phyloP scores from a whole-genome alignment of 106 monocot species.

The Apostasia shenzhenica region DNA sequence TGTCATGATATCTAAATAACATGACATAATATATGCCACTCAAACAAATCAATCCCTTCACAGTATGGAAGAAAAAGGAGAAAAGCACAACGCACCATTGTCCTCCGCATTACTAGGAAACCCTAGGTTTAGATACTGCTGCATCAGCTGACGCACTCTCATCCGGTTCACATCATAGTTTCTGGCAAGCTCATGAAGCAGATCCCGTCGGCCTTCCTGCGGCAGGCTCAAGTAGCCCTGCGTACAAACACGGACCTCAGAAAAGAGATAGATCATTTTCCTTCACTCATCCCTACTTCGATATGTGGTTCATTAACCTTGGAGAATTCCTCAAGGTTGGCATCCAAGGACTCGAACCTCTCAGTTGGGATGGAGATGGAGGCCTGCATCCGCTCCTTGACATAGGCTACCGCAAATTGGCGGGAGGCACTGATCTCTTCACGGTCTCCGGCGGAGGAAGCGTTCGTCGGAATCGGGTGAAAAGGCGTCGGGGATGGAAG shows the following conservation, averaged over 20 bases:
- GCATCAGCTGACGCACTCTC: conserved; percentile 60
- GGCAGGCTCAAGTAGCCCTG: conserved; percentile 43
- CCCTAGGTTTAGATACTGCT: conserved; percentile 53
- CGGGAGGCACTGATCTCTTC: background rate
- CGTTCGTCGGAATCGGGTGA: background rate
- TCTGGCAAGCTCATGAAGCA: conserved; percentile 42
- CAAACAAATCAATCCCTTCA: background rate
- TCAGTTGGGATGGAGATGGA: conserved; percentile 33
- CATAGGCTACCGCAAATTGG: conserved; percentile 23
- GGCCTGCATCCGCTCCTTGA: conserved; percentile 46
- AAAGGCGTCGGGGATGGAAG: background rate
- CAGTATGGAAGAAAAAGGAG: background rate
- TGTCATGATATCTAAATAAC: too few species aligned
- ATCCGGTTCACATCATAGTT: conserved; percentile 64
- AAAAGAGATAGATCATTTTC: background rate
- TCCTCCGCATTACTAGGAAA: conserved; percentile 11
- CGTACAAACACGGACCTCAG: background rate
- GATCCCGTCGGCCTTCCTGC: conserved; percentile 34
- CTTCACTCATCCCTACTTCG: background rate
- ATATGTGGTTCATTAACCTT: conserved; percentile 18
- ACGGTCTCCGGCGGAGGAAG: background rate
- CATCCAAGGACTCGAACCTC: conserved; percentile 23
- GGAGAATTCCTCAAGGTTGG: conserved; percentile 33
- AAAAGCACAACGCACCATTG: background rate
- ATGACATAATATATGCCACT: background rate